phyloP scores from a whole-genome alignment of 1,284 basidiomycete genomes.

The Taiwanofungus camphoratus region DNA sequence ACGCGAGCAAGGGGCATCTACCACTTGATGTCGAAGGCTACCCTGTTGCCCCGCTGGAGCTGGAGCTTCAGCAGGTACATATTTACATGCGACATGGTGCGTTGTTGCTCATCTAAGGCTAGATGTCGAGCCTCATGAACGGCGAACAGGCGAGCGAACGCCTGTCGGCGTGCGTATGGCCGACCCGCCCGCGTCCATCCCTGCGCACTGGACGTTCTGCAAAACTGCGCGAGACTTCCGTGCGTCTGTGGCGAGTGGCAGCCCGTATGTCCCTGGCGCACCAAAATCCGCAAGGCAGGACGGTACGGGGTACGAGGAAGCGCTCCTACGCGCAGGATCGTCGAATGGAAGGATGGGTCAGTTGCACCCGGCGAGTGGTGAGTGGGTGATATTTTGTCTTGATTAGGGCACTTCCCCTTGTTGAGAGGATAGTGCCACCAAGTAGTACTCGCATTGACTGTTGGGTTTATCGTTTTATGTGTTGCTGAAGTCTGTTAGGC shows the following conservation, averaged over 20 bases:
- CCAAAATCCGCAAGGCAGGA: conserved; percentile 1
- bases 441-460: conserved; percentile 2
- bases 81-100: conserved; percentile 70
- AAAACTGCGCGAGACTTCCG: conserved; percentile 49
- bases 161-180: conserved; percentile 64
- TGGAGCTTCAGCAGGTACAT: conserved; percentile 67
- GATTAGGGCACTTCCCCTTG: neutral
- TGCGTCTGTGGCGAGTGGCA: conserved; percentile 38
- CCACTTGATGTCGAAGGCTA: conserved; percentile 58
- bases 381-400: conserved; percentile 22
- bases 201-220: conserved; percentile 68
- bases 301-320: conserved; percentile 15
- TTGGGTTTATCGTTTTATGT: conserved; percentile 1
- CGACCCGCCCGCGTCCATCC: conserved; percentile 57
- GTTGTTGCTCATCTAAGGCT: conserved; percentile 21
- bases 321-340: conserved; percentile 33
- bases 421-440: neutral
- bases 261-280: conserved; percentile 4
- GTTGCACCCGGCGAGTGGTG: conserved; percentile 57
- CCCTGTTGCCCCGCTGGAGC: conserved; percentile 46
- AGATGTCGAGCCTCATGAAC: neutral
- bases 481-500: conserved; percentile 53
- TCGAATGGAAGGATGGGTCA: conserved; percentile 55
- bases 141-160: conserved; percentile 60
- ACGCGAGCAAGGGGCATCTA: conserved; percentile 14